Base-by-base conservation (phyloP, 306 rosid genomes). In the Vachellia collinsii region DNA sequence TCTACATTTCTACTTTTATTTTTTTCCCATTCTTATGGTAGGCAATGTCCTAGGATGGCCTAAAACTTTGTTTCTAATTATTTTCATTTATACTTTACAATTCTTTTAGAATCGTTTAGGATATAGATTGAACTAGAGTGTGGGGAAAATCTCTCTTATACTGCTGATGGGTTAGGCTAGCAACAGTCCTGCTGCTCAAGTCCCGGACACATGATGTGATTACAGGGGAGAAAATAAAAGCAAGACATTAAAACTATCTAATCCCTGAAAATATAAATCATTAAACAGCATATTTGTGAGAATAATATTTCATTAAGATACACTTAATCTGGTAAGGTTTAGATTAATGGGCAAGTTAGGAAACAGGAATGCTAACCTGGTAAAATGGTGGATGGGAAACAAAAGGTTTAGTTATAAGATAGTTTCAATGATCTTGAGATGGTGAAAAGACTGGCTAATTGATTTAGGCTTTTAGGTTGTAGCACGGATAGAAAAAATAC, bases 21-120 rank as follows among this genome's bases (percentile, higher is more conserved):
- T 56, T 67, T 16, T 79, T 47, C 19, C 23, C 51, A 73, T 34
- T 63, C 53, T 29, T 36, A 20, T 71, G 56, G 19, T 51, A 11
- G 44, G 22, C 64, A 38, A 47, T 58, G 36, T 29, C 58, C 51
- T 38, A 76, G 72, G 77, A 48, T n/a, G n/a, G n/a, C n/a, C n/a
- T n/a, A n/a, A n/a, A n/a, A n/a, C n/a, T n/a, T n/a, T n/a, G n/a
- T n/a, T 81, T 71, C 34, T 39, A 47, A 39, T 50, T 37, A 56
- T 62, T 42, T 23, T 20, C 54, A 22, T 19, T 42, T 42, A 42
- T 42, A 11, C 5, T 43, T 68, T 42, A n/a, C 20, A 14, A 10
- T 68, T 69, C 10, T n/a, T n/a, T n/a, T n/a, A n/a, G n/a, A n/a
- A n/a, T n/a, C n/a, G n/a, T n/a, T n/a, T n/a, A n/a, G n/a, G 20